phyloP scores from a whole-genome alignment of 345 rosid genomes.

The Syzygium jambos region DNA sequence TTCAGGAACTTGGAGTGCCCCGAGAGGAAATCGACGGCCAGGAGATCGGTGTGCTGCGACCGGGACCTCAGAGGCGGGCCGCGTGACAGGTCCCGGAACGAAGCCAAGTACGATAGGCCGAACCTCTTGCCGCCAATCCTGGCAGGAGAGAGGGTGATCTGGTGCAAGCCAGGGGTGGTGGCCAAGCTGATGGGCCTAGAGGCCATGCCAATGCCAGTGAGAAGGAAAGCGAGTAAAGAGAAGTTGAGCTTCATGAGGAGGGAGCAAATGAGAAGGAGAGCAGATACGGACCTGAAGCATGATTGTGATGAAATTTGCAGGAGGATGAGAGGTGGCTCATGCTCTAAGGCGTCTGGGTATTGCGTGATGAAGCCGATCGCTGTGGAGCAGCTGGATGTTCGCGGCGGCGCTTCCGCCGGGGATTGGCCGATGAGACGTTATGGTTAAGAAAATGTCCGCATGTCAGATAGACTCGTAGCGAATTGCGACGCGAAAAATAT shows the following conservation, averaged over 20 bases:
- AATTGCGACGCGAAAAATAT: not conserved
- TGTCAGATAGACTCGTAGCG: not conserved
- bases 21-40: not conserved
- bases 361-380: constrained; percentile 21
- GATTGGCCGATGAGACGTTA: constrained; percentile 37
- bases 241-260: constrained; percentile 40
- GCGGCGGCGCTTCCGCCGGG: not conserved
- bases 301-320: constrained; percentile 2
- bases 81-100: not conserved
- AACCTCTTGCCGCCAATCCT: constrained; percentile 19
- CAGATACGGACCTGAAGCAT: not conserved
- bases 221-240: constrained; percentile 14
- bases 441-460: not conserved
- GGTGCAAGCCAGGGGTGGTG: constrained; percentile 93
- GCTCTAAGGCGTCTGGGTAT: constrained; percentile 20
- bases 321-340: constrained; percentile 6
- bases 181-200: constrained; percentile 92
- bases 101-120: not conserved
- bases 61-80: not conserved
- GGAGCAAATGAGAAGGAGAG: constrained; percentile 28
- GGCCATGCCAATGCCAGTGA: constrained; percentile 54
- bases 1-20: constrained; percentile 27
- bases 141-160: constrained; percentile 57
- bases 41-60: constrained; percentile 25
- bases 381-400: constrained; percentile 8